Conservation (phyloP, 306 rosid species). For the Trifolium repens region DNA sequence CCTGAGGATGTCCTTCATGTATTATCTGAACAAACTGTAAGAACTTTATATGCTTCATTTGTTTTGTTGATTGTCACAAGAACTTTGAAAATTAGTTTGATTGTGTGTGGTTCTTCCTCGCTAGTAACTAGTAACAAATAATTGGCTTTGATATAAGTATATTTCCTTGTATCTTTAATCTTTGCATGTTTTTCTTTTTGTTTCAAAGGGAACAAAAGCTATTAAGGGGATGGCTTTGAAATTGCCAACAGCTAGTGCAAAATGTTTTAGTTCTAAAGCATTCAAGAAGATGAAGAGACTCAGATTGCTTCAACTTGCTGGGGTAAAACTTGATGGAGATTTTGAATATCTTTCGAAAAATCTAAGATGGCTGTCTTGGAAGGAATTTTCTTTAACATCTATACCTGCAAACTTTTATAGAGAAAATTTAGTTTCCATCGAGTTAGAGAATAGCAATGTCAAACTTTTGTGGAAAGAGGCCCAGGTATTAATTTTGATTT, state of each 20-base stretch:
- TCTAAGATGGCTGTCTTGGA: constrained; percentile 42
- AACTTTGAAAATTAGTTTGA: background rate
- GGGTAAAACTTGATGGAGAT: constrained; percentile 40
- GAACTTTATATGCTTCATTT: background rate
- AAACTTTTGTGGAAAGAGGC: constrained; percentile 12
- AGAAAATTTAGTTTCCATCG: constrained; percentile 31
- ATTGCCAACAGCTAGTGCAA: background rate
- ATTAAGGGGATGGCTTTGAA: constrained; percentile 42
- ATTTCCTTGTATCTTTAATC: background rate
- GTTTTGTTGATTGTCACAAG: background rate
- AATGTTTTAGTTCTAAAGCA: background rate
- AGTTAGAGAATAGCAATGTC: constrained; percentile 21
- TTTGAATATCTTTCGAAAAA: constrained; percentile 24
- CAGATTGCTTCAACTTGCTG: constrained; percentile 31
- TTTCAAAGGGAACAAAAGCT: constrained; percentile 33
- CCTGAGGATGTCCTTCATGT: background rate
- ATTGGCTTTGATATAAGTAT: background rate
- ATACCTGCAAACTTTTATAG: constrained; percentile 27
- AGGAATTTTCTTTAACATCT: constrained; percentile 13
- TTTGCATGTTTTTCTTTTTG: no score
- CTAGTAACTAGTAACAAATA: background rate
- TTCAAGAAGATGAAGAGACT: constrained; percentile 42
- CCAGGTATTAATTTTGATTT: constrained; percentile 31
- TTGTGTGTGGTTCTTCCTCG: no score
- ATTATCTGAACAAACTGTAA: background rate